phyloP scores from a whole-genome alignment of 257 asterid genomes.

The Salvia hispanica region DNA sequence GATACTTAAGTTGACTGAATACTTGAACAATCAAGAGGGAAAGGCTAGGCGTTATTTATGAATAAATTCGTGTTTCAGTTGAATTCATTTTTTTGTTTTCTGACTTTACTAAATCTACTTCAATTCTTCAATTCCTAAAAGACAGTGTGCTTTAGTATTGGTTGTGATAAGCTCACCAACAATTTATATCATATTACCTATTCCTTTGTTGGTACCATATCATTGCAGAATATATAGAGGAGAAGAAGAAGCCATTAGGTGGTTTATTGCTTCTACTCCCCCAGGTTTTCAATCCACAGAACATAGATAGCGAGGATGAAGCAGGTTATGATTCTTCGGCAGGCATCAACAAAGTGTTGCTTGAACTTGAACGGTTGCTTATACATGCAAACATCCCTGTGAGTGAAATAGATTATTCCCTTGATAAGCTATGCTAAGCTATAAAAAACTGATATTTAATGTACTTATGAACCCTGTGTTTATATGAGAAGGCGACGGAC shows the following conservation, averaged over 20 bases:
- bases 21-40: conserved; percentile 31
- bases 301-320: conserved; percentile 43
- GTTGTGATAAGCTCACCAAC: conserved; percentile 6
- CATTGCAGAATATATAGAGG: conserved; percentile 74
- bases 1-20: conserved; percentile 23
- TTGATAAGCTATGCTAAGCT: neutral
- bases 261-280: conserved; percentile 87
- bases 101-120: conserved; percentile 3
- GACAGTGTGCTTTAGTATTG: conserved; percentile 12
- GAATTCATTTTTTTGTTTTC: conserved; percentile 22
- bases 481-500: neutral
- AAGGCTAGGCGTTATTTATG: conserved; percentile 9
- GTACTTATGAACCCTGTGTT: conserved; percentile 19
- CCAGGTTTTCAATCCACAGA: conserved; percentile 58
- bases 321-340: conserved; percentile 40
- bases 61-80: conserved; percentile 6
- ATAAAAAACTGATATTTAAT: neutral
- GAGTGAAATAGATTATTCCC: conserved; percentile 41
- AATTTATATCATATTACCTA: conserved; percentile 19
- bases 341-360: conserved; percentile 49
- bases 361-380: conserved; percentile 70
- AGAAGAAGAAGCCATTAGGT: conserved; percentile 74
- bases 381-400: conserved; percentile 80
- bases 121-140: conserved; percentile 9
- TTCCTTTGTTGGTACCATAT: conserved; percentile 26